These are phyloP conservation scores for Coniella vitis DNA, from an alignment of 2,329 filamentous ascomycete species.

Conservation along the genomic window DNA sequence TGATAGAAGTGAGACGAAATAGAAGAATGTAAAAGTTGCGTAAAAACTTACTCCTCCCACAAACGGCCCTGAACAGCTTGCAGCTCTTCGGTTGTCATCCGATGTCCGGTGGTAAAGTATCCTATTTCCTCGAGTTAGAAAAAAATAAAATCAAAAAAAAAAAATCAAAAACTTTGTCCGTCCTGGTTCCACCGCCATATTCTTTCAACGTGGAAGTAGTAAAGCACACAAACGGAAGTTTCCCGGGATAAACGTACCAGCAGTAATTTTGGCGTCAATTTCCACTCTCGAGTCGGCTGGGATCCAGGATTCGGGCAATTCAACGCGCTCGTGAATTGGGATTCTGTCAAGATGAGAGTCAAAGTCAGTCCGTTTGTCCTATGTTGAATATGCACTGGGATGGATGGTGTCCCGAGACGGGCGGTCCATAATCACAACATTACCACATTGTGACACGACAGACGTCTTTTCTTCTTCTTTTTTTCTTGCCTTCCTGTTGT, in stretches of 20 bases:
- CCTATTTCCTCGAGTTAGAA: constrained; percentile 32
- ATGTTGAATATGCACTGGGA: no score
- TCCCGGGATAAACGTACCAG: constrained; percentile 54
- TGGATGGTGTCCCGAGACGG: no score
- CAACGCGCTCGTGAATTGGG: constrained; percentile 81
- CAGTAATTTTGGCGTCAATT: constrained; percentile 97
- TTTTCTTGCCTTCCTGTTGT: no score
- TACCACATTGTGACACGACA: no score
- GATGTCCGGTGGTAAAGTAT: constrained; percentile 80
- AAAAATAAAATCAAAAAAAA: no score
- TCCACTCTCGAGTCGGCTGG: constrained; percentile 94
- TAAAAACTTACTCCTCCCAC: constrained; percentile 70
- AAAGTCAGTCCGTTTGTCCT: constrained; percentile 17
- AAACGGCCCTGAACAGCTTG: constrained; percentile 79
- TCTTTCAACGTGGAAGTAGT: not conserved
- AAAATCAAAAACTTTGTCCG: no score
- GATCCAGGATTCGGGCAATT: constrained; percentile 89
- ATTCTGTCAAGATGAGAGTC: constrained; percentile 42
- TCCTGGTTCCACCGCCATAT: no score
- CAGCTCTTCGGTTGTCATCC: constrained; percentile 82
- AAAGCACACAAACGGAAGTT: not conserved
- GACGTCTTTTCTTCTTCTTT: no score
- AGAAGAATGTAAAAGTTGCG: not conserved
- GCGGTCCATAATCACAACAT: no score
- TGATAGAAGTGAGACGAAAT: constrained; percentile 12